These are phyloP conservation scores for Plasmodium cynomolgi DNA, from an alignment of 169 alveolate genomes.

Conservation along the genomic window DNA sequence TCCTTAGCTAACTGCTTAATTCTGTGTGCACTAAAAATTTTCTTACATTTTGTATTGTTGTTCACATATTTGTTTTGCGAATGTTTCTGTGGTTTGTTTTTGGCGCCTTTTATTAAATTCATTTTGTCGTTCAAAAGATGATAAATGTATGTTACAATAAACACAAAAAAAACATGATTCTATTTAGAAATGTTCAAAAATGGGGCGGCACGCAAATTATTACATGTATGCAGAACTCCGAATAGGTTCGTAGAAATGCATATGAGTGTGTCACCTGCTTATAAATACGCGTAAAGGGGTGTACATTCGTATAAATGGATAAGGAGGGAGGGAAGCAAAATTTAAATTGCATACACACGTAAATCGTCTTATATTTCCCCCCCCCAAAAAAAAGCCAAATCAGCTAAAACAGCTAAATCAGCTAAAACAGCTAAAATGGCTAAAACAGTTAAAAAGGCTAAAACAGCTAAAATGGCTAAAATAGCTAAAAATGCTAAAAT, in stretches of 20 bases:
- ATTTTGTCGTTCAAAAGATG: constrained; percentile 13
- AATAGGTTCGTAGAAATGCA: not conserved
- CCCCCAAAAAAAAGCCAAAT: not conserved
- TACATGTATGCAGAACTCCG: constrained; percentile 5
- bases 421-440: not conserved
- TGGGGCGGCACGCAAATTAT: not conserved
- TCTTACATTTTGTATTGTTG: constrained; percentile 10
- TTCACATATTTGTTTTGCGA: constrained; percentile 8
- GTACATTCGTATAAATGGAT: not conserved
- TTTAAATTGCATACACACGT: not conserved
- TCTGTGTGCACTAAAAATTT: constrained; percentile 60
- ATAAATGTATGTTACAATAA: constrained; percentile 12
- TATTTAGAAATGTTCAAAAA: constrained; percentile 19
- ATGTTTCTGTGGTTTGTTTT: constrained; percentile 25
- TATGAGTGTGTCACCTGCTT: not conserved
- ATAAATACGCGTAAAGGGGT: not conserved
- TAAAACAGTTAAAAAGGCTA: not conserved
- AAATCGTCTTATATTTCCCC: not conserved
- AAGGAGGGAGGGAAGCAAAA: not conserved
- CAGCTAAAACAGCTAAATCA: not conserved
- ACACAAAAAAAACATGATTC: constrained; percentile 44
- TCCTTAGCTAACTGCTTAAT: constrained; percentile 75
- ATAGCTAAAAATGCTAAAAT: not conserved
- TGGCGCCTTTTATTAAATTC: constrained; percentile 24
- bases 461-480: not conserved